Evolutionary conservation across 208 protist species (phyloP).

Genomic region (Acanthamoeba culbertsoni): DNA sequence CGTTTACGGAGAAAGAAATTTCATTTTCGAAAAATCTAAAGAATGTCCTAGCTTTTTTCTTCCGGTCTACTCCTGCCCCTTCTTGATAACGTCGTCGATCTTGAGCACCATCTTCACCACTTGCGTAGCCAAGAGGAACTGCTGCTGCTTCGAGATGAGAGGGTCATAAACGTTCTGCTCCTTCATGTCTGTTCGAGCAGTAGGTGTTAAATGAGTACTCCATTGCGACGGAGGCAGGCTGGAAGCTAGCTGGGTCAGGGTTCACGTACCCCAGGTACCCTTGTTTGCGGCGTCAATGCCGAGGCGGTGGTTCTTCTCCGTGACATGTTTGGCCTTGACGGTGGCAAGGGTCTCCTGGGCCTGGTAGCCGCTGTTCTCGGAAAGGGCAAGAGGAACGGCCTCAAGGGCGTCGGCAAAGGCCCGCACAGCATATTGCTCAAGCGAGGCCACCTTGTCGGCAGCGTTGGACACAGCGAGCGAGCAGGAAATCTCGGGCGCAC

Average conservation of each 20-base stretch:
- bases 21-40: neutral
- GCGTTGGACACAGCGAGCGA: constrained; percentile 92
- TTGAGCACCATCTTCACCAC: constrained; percentile 80
- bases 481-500: constrained; percentile 97
- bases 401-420: constrained; percentile 99
- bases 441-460: constrained; percentile 88
- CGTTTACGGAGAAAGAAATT: neutral
- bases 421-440: constrained; percentile 99
- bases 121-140: constrained; percentile 99
- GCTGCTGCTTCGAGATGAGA: constrained; percentile 98
- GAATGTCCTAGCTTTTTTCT: neutral
- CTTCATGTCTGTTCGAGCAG: constrained; percentile 93
- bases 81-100: constrained; percentile 59
- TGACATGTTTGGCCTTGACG: constrained; percentile 95
- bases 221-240: neutral
- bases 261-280: constrained; percentile 86
- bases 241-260: neutral
- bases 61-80: neutral
- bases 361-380: constrained; percentile 97
- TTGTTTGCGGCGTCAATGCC: constrained; percentile 98
- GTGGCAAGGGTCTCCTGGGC: constrained; percentile 95
- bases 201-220: neutral
- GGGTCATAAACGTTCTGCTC: constrained; percentile 98
- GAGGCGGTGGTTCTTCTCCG: constrained; percentile 92
- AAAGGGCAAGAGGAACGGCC: constrained; percentile 97